Evolutionary conservation across 441 rosid genomes (phyloP), one percentile per base, ranked within the genome.

Genomic region (Pelargonium hybrid): DNA sequence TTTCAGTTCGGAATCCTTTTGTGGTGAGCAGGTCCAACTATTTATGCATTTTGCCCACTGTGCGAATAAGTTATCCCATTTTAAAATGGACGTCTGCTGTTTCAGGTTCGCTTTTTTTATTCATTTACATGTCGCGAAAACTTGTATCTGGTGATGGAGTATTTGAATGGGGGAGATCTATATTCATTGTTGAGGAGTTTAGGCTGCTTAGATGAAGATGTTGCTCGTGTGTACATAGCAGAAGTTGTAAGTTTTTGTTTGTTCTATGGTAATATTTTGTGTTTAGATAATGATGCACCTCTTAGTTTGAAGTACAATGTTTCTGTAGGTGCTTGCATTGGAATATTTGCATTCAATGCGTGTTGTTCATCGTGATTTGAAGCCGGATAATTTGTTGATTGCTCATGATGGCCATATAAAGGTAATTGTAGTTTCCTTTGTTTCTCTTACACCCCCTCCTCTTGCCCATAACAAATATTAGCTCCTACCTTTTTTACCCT

Each of bases 351-450:
- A 93, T 77, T 94, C 99, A 31, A 77, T 86, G 76, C 87, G 87
- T 69, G 97, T 96, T 74, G 98, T 96, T 85, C 99, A 96, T 83
- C 97, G 98, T 79, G 99, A 96, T 86, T 75, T 96, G 90, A 93
- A 96, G 88, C 99, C 99, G 45, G 99, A 96, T 84, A 93, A 93
- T 84, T 81, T 96, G 83, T 84, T 96, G 86, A 96, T 96, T 75
- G 98, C 99, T 17, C 99, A 96, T 75, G 99, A 96, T 86, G 98
- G 99, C 73, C 99, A 96, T 81, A 90, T 93, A 83, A 96, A 96
- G 98, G 99, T 95, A 87, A 52, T 66, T 18, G 45, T 18, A 63
- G 3, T 69, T 66, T 59, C 21, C 23, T 26, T 67, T 68, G 23
- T 75, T 57, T 57, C 29, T 21, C 64, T 20, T 57, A 57, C 31